Evolutionary conservation across 345 rosid species (phyloP), one percentile per base, ranked within the genome.

Genomic region (Ailanthus altissimus): DNA sequence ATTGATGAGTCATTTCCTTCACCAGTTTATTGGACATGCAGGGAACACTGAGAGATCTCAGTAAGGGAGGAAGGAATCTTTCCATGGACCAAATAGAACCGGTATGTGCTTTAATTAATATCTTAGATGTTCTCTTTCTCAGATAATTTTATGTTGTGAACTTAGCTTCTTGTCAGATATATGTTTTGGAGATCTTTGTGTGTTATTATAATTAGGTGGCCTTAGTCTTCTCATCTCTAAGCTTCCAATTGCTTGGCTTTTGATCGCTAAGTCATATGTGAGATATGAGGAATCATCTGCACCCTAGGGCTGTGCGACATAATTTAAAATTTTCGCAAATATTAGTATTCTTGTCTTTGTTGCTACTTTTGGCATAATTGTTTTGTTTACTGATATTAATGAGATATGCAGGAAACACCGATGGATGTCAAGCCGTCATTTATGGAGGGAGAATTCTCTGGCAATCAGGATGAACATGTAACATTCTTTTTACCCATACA

Each of bases 21-120:
- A 76, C 57, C 67, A 23, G 56, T 69, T 60, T 79, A 49, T 67
- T 80, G 64, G 61, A 47, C 80, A 11, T 73, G 78, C 88, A 90
- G 94, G 94, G 94, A 81, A 87, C 90, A 60, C 74, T 90, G 62
- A 86, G 94, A 80, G 91, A 90, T 83, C 88, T 90, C 74, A 88
- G 88, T 60, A 90, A 88, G 82, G 91, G 94, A 61, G 92, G 85
- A 73, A 88, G 89, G 80, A 87, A 67, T 78, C 75, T 81, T 78
- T 79, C 89, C 43, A 16, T 74, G 28, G 92, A 86, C 73, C 90
- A 85, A 74, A 80, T 70, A 50, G 89, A 88, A 59, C 84, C 84
- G 54, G 94, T 90, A 90, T 68, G 84, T 83, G 40, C 63, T 25
- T 51, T 36, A 42, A 79, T 50, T 58, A 53, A 61, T 32, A 32